A percentile compares a stretch with the other conserved stretches of the same genome.
Conservation (phyloP, 2,329 filamentous ascomycete genomes). For the Pseudocercospora musae region DNA sequence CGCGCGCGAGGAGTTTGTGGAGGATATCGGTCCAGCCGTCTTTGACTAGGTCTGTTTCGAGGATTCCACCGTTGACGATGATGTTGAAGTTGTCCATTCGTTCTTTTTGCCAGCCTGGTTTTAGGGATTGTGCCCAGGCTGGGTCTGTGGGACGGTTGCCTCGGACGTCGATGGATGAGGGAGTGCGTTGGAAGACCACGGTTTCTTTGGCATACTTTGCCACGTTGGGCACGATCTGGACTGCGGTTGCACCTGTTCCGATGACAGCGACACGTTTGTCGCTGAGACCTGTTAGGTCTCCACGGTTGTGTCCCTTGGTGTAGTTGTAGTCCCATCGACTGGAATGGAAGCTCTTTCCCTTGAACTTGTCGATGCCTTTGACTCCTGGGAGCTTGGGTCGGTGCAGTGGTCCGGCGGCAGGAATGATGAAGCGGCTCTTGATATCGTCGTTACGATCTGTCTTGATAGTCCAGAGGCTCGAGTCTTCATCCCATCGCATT, state of each 20-base stretch:
- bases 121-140: conserved; percentile 33
- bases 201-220: conserved; percentile 38
- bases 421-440: conserved; percentile 41
- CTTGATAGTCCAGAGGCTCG: conserved; percentile 32
- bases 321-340: conserved; percentile 44
- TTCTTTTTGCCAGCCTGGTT: conserved; percentile 50
- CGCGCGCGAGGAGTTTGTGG: conserved; percentile 20
- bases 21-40: conserved; percentile 26
- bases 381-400: conserved; percentile 47
- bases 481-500: conserved; percentile 29
- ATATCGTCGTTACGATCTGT: conserved; percentile 28
- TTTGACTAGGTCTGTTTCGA: conserved; percentile 28
- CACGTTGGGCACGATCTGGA: conserved; percentile 42
- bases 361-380: conserved; percentile 38
- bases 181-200: conserved; percentile 45
- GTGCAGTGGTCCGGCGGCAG: conserved; percentile 42
- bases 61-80: conserved; percentile 21
- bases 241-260: conserved; percentile 22
- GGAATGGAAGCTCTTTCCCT: conserved; percentile 44
- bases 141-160: conserved; percentile 42
- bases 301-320: conserved; percentile 37
- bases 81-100: conserved; percentile 45
- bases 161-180: conserved; percentile 34
- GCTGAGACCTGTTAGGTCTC: conserved; percentile 15
- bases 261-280: conserved; percentile 27